These are phyloP conservation scores for Aspergillus nomiae DNA, from an alignment of 2,329 filamentous ascomycete species.

Conservation along the genomic window DNA sequence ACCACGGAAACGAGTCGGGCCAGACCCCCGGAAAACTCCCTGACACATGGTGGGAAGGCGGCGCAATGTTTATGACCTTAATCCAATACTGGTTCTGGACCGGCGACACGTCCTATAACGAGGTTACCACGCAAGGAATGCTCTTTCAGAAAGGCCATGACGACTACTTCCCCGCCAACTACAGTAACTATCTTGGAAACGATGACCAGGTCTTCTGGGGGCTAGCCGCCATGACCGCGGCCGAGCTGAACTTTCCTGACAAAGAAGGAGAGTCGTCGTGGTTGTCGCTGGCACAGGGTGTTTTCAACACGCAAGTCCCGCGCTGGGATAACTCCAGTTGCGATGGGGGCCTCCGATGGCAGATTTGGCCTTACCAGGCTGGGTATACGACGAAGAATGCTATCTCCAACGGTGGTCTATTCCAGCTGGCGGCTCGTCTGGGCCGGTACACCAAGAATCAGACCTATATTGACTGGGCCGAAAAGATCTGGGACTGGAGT, in stretches of 20 bases:
- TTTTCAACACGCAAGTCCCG: conserved; percentile 75
- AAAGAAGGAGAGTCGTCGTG: conserved; percentile 69
- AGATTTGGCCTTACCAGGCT: conserved; percentile 76
- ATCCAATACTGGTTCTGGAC: conserved; percentile 88
- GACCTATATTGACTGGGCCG: conserved; percentile 79
- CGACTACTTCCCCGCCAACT: conserved; percentile 73
- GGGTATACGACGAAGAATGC: conserved; percentile 64
- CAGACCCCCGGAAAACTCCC: conserved; percentile 43
- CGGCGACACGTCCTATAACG: conserved; percentile 70
- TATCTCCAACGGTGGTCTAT: conserved; percentile 60
- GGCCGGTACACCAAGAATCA: conserved; percentile 76
- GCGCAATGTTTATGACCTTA: conserved; percentile 69
- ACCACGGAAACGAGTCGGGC: conserved; percentile 40
- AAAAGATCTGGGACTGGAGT: conserved; percentile 65
- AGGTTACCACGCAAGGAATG: conserved; percentile 67
- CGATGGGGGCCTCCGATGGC: conserved; percentile 78
- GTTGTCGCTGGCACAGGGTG: conserved; percentile 74
- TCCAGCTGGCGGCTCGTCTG: conserved; percentile 65
- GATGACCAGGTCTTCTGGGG: conserved; percentile 77
- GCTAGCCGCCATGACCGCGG: conserved; percentile 76
- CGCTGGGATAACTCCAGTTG: conserved; percentile 72
- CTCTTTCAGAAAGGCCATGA: conserved; percentile 73
- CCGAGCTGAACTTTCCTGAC: conserved; percentile 74
- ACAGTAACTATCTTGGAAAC: conserved; percentile 51
- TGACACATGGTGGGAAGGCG: conserved; percentile 65